Base-by-base conservation (phyloP, 225 moss, liverwort and hornwort genomes). In the Pseudisothecium myosuroides region DNA sequence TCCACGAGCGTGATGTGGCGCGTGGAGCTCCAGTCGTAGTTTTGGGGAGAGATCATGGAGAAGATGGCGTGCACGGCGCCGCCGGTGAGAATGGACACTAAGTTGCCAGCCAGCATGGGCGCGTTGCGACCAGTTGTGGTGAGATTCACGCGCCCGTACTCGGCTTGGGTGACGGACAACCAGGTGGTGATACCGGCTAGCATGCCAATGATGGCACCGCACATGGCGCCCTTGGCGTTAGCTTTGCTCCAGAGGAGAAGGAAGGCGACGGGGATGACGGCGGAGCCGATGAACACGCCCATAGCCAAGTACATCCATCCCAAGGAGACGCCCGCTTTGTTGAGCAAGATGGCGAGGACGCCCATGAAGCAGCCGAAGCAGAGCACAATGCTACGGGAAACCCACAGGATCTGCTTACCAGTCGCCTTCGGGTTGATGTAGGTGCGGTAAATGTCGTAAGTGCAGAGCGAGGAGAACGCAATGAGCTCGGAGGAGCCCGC, bases 221-320 rank as follows among this genome's bases (percentile, higher is more conserved):
- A 5, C 0, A 98, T 93, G 59, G 98, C 98, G 22, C 98, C 97
- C 74, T 84, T 91, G 4, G 96, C 96, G 86, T 92, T 95, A 5
- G 98, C 98, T 73, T 96, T 96, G 76, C 95, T 96, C 98, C 98
- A 98, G 10, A 98, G 91, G 8, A 98, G 93, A 52, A 98, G 88
- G 90, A 98, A 98, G 17, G 97, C 98, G 17, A 98, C 97, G 16
- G 98, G 98, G 18, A 98, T 94, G 72, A 98, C 98, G 18, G 98
- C 98, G 5, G 98, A 97, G 6, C 98, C 98, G 52, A 97, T 97
- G 90, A 97, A 96, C 31, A 98, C 96, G 52, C 98, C 98, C 98
- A 98, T 98, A 20, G 98, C 98, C 62, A 98, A 54, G 64, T 98
- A 98, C 97, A 98, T 97, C 98, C 98, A 98, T 21, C 98, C 97